These are phyloP conservation scores for Prunus davidiana DNA, from an alignment of 306 rosid species.

Conservation along the genomic window DNA sequence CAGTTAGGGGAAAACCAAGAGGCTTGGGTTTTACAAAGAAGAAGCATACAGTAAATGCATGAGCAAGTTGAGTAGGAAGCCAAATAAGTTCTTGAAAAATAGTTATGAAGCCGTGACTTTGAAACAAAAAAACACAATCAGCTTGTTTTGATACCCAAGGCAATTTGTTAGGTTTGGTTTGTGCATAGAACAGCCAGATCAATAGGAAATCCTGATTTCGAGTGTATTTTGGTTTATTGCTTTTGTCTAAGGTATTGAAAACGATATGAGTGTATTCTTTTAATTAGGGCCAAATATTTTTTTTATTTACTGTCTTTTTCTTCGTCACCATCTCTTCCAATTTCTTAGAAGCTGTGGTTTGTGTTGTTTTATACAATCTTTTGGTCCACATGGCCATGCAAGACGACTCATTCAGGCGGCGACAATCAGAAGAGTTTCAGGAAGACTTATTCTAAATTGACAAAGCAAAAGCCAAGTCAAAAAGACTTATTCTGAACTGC, in stretches of 20 bases:
- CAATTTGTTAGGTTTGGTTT: slow-evolving; percentile 21
- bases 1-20: neutral
- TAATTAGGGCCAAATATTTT: neutral
- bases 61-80: slow-evolving; percentile 4
- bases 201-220: neutral
- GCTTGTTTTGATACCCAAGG: neutral
- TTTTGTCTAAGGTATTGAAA: neutral
- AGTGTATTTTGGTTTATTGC: neutral
- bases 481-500: neutral
- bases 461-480: neutral
- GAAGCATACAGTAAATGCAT: neutral
- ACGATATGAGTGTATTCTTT: neutral
- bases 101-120: neutral
- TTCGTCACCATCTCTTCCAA: neutral
- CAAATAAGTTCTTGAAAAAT: neutral
- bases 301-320: neutral
- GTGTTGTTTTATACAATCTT: neutral
- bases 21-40: neutral
- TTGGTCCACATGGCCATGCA: neutral
- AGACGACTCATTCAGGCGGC: neutral
- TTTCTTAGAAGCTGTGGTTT: neutral
- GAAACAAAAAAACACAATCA: neutral
- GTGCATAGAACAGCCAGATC: slow-evolving; percentile 21
- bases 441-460: neutral
- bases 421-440: neutral